A percentile compares a stretch with the other conserved stretches of the same genome.
These are phyloP conservation scores for Ensete ventricosum DNA, from an alignment of 176 grass and related monocot species.

Conservation along the genomic window DNA sequence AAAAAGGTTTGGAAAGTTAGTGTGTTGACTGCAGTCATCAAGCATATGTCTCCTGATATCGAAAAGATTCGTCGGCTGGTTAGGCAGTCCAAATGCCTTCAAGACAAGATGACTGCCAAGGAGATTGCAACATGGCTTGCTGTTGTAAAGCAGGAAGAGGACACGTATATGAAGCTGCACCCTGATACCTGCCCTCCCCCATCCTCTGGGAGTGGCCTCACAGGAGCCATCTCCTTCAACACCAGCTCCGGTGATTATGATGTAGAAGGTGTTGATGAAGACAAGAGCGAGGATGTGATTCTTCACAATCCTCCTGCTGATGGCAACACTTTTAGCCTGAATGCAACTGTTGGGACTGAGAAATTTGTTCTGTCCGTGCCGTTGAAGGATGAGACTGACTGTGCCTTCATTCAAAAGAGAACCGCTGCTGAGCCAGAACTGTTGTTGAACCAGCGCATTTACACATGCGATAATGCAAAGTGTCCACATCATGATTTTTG, in stretches of 20 bases:
- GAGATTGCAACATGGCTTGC: constrained; percentile 92
- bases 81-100: constrained; percentile 89
- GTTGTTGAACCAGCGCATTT: constrained; percentile 6
- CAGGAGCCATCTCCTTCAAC: constrained; percentile 55
- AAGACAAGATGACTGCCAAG: constrained; percentile 99
- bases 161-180: constrained; percentile 58
- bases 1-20: constrained; percentile 98
- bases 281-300: constrained; percentile 43
- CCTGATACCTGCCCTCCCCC: constrained; percentile 33
- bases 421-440: background rate
- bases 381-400: constrained; percentile 64
- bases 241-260: constrained; percentile 75
- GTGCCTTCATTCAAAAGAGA: constrained; percentile 67
- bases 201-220: constrained; percentile 23
- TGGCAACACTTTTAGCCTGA: background rate
- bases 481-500: constrained; percentile 7
- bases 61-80: constrained; percentile 91
- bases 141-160: constrained; percentile 92
- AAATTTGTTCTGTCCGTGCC: constrained; percentile 38
- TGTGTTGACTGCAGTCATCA: constrained; percentile 95
- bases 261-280: constrained; percentile 59
- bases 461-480: constrained; percentile 3
- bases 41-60: constrained; percentile 96
- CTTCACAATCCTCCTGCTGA: constrained; percentile 39
- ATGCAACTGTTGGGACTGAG: constrained; percentile 28